phyloP scores from a whole-genome alignment of 441 rosid species.

The Populus trichocarpa region DNA sequence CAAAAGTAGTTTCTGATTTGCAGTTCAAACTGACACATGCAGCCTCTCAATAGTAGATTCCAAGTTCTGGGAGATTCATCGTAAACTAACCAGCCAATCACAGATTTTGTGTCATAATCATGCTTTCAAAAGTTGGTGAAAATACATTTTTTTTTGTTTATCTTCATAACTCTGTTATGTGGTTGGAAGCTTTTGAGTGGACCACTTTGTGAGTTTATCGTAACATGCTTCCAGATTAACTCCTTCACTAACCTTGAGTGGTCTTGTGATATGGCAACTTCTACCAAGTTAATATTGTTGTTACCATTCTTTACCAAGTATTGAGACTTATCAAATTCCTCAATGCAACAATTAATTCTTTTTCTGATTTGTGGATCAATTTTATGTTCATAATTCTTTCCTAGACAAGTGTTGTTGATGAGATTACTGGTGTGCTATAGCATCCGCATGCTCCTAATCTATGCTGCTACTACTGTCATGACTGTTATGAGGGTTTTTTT shows the following conservation, averaged over 20 bases:
- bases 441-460: too few relatives aligned
- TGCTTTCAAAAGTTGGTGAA: too few relatives aligned
- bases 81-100: too few relatives aligned
- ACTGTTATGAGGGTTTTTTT: background rate
- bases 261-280: background rate
- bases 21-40: background rate
- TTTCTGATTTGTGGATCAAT: background rate
- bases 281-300: background rate
- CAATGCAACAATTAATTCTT: background rate
- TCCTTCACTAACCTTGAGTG: constrained; percentile 3
- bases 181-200: too few relatives aligned
- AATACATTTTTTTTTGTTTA: too few relatives aligned
- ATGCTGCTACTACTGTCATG: background rate
- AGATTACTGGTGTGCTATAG: background rate
- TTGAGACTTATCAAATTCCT: background rate
- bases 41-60: background rate
- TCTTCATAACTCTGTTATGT: too few relatives aligned
- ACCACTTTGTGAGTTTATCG: too few relatives aligned
- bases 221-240: background rate
- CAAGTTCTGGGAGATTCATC: background rate
- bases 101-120: too few relatives aligned
- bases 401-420: background rate
- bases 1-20: background rate
- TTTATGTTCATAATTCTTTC: background rate
- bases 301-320: background rate